phyloP scores from a whole-genome alignment of 768 basidiomycete genomes.

The Guyanaporus albipodus region DNA sequence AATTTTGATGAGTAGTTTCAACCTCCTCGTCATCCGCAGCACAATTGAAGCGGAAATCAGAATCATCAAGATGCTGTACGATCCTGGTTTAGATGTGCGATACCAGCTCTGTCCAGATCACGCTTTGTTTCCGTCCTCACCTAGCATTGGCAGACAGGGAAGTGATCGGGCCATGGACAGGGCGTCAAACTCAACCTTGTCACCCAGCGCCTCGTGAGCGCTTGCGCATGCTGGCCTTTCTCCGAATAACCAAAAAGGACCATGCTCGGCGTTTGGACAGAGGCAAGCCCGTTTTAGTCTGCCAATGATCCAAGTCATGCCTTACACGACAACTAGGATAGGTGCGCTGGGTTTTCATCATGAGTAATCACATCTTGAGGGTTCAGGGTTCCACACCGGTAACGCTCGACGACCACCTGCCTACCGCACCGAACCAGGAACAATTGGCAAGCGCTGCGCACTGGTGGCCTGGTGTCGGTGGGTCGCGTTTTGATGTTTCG shows the following conservation, averaged over 20 bases:
- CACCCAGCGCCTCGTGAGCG: neutral
- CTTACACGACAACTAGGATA: neutral
- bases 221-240: neutral
- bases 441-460: neutral
- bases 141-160: neutral
- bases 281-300: neutral
- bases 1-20: neutral
- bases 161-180: neutral
- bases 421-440: neutral
- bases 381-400: constrained; percentile 9
- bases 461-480: neutral
- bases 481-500: neutral
- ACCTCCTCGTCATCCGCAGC: neutral
- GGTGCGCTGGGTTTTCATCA: neutral
- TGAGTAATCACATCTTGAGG: neutral
- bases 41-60: neutral
- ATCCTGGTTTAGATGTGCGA: neutral
- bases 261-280: neutral
- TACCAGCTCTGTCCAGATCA: neutral
- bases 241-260: neutral
- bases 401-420: neutral
- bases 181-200: constrained; percentile 3
- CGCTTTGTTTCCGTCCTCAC: neutral
- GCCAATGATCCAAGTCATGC: neutral
- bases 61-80: constrained; percentile 12